A percentile compares a stretch with the other conserved stretches of the same genome.
Conservation (phyloP, 352 stramenopile genomes). For the Globisporangium middletonii region DNA sequence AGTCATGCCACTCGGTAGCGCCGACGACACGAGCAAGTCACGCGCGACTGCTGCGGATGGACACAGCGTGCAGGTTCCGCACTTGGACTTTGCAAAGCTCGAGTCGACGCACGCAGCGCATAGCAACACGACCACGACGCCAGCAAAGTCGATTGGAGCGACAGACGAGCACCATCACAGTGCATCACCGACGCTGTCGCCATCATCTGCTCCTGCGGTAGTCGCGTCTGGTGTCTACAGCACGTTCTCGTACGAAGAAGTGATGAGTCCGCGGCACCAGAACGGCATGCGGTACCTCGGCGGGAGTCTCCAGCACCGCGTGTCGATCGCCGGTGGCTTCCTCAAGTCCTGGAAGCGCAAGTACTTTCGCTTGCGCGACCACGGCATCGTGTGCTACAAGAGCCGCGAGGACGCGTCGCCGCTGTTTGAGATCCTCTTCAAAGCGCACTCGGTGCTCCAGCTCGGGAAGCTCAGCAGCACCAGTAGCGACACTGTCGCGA, state of each 20-base stretch:
- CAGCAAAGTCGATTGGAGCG: background rate
- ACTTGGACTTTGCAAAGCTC: conserved; percentile 4
- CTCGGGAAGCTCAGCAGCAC: conserved; percentile 18
- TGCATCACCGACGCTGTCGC: no score
- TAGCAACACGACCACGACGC: background rate
- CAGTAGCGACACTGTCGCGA: background rate
- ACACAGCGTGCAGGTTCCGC: background rate
- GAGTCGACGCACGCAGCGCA: background rate
- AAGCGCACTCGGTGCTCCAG: conserved; percentile 28
- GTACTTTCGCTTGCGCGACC: conserved; percentile 65
- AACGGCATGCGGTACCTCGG: conserved; percentile 50
- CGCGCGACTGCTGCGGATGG: background rate
- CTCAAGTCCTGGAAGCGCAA: conserved; percentile 66
- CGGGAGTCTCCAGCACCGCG: conserved; percentile 53
- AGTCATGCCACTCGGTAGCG: conserved; percentile 3
- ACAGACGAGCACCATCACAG: background rate
- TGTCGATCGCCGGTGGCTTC: conserved; percentile 47
- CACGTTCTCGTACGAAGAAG: conserved; percentile 36
- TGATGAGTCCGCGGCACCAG: conserved; percentile 46
- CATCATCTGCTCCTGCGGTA: no score
- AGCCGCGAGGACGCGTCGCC: conserved; percentile 32
- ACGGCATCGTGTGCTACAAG: conserved; percentile 63
- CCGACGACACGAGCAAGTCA: background rate
- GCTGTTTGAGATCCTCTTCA: conserved; percentile 64
- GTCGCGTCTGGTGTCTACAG: background rate